phyloP scores from a whole-genome alignment of 2,329 filamentous ascomycete species.

The Leptographium flavum region DNA sequence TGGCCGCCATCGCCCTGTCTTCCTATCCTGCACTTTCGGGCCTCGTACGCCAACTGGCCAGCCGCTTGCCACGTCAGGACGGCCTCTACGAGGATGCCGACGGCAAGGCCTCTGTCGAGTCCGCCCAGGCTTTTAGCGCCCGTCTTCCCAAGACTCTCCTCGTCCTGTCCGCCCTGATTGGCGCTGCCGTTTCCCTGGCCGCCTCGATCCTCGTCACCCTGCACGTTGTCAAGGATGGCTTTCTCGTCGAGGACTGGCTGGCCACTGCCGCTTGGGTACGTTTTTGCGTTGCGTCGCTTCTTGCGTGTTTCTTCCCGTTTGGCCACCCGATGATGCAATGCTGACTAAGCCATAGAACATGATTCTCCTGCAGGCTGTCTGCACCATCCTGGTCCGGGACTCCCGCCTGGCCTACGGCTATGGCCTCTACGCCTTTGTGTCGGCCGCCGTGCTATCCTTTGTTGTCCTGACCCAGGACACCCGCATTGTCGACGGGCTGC shows the following conservation, averaged over 20 bases:
- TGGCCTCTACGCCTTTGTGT: conserved; percentile 36
- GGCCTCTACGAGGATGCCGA: conserved; percentile 50
- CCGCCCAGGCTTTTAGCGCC: conserved; percentile 46
- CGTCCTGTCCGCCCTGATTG: conserved; percentile 36
- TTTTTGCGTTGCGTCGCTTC: too few relatives aligned
- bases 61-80: conserved; percentile 20
- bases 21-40: conserved; percentile 17
- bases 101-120: conserved; percentile 51
- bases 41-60: conserved; percentile 15
- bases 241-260: conserved; percentile 45
- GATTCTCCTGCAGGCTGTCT: conserved; percentile 35
- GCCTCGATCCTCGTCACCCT: conserved; percentile 38
- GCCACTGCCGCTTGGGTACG: conserved; percentile 48
- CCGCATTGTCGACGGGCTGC: conserved; percentile 19
- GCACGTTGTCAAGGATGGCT: conserved; percentile 18
- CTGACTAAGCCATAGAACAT: conserved; percentile 25
- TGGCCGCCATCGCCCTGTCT: conserved; percentile 16
- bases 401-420: conserved; percentile 38
- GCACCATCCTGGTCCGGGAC: conserved; percentile 32
- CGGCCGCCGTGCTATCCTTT: conserved; percentile 27
- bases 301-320: too few relatives aligned
- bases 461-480: conserved; percentile 31
- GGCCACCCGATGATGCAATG: too few relatives aligned
- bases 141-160: conserved; percentile 40
- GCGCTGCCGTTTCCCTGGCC: conserved; percentile 40